Conservation (phyloP, 2,329 filamentous ascomycete species). For the Fusarium paranaense region DNA sequence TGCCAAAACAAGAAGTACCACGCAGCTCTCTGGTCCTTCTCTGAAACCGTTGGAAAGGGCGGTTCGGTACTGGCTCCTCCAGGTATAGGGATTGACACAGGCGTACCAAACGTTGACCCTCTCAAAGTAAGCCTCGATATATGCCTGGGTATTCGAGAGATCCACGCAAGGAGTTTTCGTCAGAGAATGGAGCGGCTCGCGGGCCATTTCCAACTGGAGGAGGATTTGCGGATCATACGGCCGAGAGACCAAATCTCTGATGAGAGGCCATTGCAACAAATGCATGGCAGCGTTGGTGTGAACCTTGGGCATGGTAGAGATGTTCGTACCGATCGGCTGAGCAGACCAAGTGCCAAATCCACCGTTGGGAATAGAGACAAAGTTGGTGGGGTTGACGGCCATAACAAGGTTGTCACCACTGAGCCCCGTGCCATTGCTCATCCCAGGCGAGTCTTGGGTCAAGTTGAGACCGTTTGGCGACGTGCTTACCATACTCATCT, state of each 20-base stretch:
- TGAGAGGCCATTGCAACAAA: slow-evolving; percentile 83
- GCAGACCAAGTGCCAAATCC: slow-evolving; percentile 80
- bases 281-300: slow-evolving; percentile 86
- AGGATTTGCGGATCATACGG: slow-evolving; percentile 86
- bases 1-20: slow-evolving; percentile 81
- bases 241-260: slow-evolving; percentile 79
- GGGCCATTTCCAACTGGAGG: slow-evolving; percentile 82
- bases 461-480: slow-evolving; percentile 65
- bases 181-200: slow-evolving; percentile 77
- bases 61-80: slow-evolving; percentile 79
- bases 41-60: slow-evolving; percentile 81
- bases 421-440: slow-evolving; percentile 72
- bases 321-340: slow-evolving; percentile 67
- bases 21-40: slow-evolving; percentile 84
- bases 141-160: slow-evolving; percentile 78
- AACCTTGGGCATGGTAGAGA: slow-evolving; percentile 87
- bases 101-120: slow-evolving; percentile 88
- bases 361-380: slow-evolving; percentile 69
- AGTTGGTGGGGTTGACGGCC: slow-evolving; percentile 54
- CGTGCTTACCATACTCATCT: slow-evolving; percentile 70
- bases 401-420: slow-evolving; percentile 67
- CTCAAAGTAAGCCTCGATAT: slow-evolving; percentile 84
- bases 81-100: slow-evolving; percentile 85
- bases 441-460: slow-evolving; percentile 71
- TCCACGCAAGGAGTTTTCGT: slow-evolving; percentile 76